Percentiles rank a stretch among this genome's conserved stretches.
phyloP scores from a whole-genome alignment of 2,329 filamentous ascomycete genomes.

The Colletotrichum spaethianum region DNA sequence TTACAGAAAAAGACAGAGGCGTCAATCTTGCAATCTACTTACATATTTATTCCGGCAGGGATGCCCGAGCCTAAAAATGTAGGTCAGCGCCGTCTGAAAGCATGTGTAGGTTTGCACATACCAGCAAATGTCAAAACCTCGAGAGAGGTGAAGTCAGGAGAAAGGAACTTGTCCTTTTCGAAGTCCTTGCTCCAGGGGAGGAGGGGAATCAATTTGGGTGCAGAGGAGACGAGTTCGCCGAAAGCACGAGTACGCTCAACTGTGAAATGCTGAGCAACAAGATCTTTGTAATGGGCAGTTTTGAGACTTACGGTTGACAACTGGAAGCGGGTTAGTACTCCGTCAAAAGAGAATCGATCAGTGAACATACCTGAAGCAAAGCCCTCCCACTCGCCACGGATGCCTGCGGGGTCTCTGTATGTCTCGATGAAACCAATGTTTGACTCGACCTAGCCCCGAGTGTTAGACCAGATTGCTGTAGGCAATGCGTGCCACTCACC shows the following conservation, averaged over 20 bases:
- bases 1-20: background rate
- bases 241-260: slow-evolving; percentile 91
- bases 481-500: slow-evolving; percentile 77
- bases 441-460: slow-evolving; percentile 59
- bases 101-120: background rate
- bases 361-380: slow-evolving; percentile 72
- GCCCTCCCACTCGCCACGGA: slow-evolving; percentile 88
- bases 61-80: slow-evolving; percentile 71
- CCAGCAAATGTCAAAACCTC: slow-evolving; percentile 86
- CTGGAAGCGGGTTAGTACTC: slow-evolving; percentile 45
- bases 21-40: slow-evolving; percentile 35
- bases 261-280: slow-evolving; percentile 29
- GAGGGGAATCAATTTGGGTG: slow-evolving; percentile 87
- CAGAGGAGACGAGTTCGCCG: slow-evolving; percentile 84
- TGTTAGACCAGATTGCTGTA: slow-evolving; percentile 50
- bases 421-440: slow-evolving; percentile 91
- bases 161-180: slow-evolving; percentile 96
- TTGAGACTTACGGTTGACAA: slow-evolving; percentile 75
- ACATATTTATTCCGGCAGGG: slow-evolving; percentile 77
- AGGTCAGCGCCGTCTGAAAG: background rate
- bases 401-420: slow-evolving; percentile 85
- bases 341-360: background rate
- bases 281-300: background rate
- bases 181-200: slow-evolving; percentile 91
- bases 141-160: slow-evolving; percentile 94